Percentiles rank a stretch among this genome's conserved stretches.
These are phyloP conservation scores for Phaeotremella skinneri DNA, from an alignment of 768 basidiomycete genomes.

Conservation along the genomic window DNA sequence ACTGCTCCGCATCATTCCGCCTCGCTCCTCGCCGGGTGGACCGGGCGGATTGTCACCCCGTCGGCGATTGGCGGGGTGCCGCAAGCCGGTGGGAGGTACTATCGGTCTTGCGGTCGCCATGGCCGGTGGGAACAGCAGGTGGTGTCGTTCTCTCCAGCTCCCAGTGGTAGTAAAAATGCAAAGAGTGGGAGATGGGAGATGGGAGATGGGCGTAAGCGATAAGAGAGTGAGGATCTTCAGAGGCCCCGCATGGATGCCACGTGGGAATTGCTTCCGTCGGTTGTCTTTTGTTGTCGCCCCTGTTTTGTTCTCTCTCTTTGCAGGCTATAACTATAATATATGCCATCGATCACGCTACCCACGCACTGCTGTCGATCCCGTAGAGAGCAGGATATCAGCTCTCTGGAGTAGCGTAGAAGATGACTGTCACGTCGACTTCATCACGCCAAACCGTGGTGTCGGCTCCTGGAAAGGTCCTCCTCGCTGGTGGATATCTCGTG, in stretches of 20 bases:
- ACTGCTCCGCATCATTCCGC: constrained; percentile 28
- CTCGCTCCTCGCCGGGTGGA: constrained; percentile 8
- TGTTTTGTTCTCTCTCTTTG: background rate
- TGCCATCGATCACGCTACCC: too few species aligned
- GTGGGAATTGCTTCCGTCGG: too few species aligned
- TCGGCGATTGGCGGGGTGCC: background rate
- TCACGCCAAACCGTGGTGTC: constrained; percentile 67
- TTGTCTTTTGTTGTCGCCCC: too few species aligned
- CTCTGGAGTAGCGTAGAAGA: too few species aligned
- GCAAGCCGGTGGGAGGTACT: background rate
- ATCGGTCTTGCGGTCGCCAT: constrained; percentile 1
- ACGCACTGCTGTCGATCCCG: too few species aligned
- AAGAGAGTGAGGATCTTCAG: background rate
- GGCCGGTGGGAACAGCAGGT: too few species aligned
- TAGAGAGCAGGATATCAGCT: too few species aligned
- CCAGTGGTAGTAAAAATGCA: too few species aligned
- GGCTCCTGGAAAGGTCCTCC: constrained; percentile 88
- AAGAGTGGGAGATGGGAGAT: background rate
- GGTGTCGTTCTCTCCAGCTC: too few species aligned
- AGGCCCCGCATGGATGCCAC: constrained; percentile 2
- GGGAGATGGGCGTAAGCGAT: background rate
- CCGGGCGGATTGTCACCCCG: background rate
- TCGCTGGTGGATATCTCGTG: constrained; percentile 96
- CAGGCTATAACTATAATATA: too few species aligned
- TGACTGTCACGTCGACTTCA: too few species aligned